Conservation (phyloP, 164 flowering plant species). For the Tetracentron sinense region DNA sequence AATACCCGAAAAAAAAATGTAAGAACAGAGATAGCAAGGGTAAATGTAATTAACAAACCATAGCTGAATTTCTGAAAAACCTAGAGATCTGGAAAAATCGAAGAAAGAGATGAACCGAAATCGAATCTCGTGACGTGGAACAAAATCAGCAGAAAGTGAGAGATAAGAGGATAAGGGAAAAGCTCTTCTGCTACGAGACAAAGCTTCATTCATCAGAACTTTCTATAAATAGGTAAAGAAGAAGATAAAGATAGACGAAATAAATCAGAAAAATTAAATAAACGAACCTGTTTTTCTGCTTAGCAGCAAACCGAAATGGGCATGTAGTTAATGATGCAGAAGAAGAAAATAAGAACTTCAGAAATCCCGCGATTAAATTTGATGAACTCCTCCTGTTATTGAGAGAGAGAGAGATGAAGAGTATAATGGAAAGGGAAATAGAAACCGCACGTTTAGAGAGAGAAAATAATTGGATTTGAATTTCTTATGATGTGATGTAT, state of each 20-base stretch:
- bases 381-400: too few species aligned
- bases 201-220: not conserved
- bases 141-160: not conserved
- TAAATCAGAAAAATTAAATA: too few species aligned
- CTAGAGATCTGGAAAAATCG: not conserved
- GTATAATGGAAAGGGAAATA: too few species aligned
- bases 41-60: not conserved
- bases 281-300: too few species aligned
- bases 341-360: too few species aligned
- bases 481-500: too few species aligned
- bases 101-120: not conserved
- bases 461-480: too few species aligned
- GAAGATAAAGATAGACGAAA: not conserved
- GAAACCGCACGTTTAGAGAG: too few species aligned
- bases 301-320: too few species aligned
- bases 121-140: constrained; percentile 1
- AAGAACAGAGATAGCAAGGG: not conserved
- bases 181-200: not conserved
- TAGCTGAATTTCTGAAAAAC: not conserved
- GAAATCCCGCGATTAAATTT: too few species aligned
- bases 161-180: constrained; percentile 2
- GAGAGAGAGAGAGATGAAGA: too few species aligned
- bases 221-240: not conserved
- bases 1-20: not conserved
- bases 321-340: too few species aligned